Base-by-base conservation (phyloP, 2,329 filamentous ascomycete genomes). In the Chaetomiaceae sp. region DNA sequence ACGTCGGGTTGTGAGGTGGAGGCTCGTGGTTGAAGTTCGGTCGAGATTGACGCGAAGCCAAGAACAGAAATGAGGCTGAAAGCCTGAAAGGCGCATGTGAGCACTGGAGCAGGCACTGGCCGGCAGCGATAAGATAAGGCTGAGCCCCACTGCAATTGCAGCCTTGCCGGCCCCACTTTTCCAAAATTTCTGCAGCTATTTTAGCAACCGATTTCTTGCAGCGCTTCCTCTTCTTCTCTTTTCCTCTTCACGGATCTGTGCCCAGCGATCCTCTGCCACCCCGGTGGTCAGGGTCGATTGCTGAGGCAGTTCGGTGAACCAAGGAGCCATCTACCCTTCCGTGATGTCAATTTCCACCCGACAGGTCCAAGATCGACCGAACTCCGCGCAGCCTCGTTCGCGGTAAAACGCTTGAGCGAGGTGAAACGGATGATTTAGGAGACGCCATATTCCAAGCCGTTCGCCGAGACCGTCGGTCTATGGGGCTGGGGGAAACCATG, bases 401-500 rank as follows among this genome's bases (percentile, higher is more conserved):
- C 80, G 73, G 70, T 75, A 64, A 75, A 72, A 78, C 79, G 77
- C 75, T 85, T 86, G 85, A 89, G 81, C 81, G 82, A 80, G 78
- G 80, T 76, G 75, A 74, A 75, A 73, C 69, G 69, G 71, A 74
- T 61, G 49, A 47, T 69, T 70, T 73, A 73, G 76, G 75, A 78
- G 85, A 80, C 81, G 81, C 84, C 83, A 91, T 91, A 92, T 92
- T 92, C 87, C 88, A 84, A 78, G 85, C 89, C 83, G 81, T 89
- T 90, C 83, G 81, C 88, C 83, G 81, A 94, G 88, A 82, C 87
- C 89, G 85, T 95, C 77, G 89, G 87, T 84, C 81, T 63, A 75
- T 95, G 88, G 92, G 82, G 89, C 85, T 87, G 82, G 85, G 87
- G 88, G 85, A 82, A 92, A 92, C 87, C 89, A 91, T 92, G 82